Evolutionary conservation across 371 early-diverging fungal genomes (phyloP).

Genomic region (Mortierella sp.): DNA sequence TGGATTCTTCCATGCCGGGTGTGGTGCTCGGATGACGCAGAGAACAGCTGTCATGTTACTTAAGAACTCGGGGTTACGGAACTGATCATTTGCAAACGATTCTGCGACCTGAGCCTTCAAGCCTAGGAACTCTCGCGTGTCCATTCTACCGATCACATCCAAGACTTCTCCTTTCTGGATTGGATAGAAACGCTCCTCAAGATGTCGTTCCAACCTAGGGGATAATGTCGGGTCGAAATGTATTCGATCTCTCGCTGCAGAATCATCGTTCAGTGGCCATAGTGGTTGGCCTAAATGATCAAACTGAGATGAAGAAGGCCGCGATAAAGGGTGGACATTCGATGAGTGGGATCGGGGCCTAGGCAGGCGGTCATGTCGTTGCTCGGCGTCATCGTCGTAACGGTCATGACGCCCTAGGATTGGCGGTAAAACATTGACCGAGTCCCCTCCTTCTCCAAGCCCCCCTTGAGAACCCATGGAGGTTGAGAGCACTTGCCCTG

Average conservation of each 20-base stretch:
- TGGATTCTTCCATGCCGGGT: constrained; percentile 6
- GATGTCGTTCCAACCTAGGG: constrained; percentile 24
- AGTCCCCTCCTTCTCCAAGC: background rate
- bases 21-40: constrained; percentile 27
- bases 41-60: constrained; percentile 38
- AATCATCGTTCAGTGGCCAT: background rate
- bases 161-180: constrained; percentile 42
- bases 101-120: constrained; percentile 26
- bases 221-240: constrained; percentile 23
- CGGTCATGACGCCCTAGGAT: constrained; percentile 13
- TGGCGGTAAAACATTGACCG: constrained; percentile 24
- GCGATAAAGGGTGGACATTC: constrained; percentile 43
- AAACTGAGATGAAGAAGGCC: constrained; percentile 13
- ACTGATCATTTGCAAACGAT: constrained; percentile 38
- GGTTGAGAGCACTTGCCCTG: constrained; percentile 5
- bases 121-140: constrained; percentile 26
- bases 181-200: constrained; percentile 38
- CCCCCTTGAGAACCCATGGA: background rate
- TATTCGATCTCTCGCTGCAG: constrained; percentile 3
- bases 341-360: constrained; percentile 26
- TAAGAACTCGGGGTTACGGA: constrained; percentile 41
- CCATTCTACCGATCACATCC: constrained; percentile 42
- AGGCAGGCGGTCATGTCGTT: background rate
- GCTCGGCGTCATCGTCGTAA: constrained; percentile 3
- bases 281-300: constrained; percentile 1